phyloP scores from a whole-genome alignment of 371 early-diverging fungal genomes.

The Mucor circinelloides region DNA sequence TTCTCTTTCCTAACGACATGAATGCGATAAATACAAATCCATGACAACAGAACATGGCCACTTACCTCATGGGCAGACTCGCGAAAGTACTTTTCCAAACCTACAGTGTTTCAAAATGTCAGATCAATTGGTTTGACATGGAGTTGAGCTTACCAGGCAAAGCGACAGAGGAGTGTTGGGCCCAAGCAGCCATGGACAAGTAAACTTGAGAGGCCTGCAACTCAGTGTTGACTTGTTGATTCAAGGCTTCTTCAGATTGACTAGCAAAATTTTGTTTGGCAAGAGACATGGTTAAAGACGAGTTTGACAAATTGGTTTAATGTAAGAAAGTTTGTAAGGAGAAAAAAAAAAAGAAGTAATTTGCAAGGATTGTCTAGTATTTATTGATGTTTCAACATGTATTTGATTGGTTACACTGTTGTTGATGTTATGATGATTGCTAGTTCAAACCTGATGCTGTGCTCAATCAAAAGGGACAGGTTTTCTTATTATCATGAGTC shows the following conservation, averaged over 20 bases:
- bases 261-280: slow-evolving; percentile 71
- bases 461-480: not conserved
- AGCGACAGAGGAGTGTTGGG: slow-evolving; percentile 54
- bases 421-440: not conserved
- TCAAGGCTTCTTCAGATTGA: slow-evolving; percentile 67
- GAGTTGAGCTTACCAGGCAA: slow-evolving; percentile 47
- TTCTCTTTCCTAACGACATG: slow-evolving; percentile 49
- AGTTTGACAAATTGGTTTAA: slow-evolving; percentile 4
- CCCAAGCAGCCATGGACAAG: slow-evolving; percentile 62
- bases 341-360: slow-evolving; percentile 10
- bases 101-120: slow-evolving; percentile 12
- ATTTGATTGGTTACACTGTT: slow-evolving; percentile 18
- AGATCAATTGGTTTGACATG: not conserved
- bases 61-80: slow-evolving; percentile 55
- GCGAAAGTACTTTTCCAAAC: slow-evolving; percentile 64
- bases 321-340: slow-evolving; percentile 23
- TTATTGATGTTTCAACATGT: slow-evolving; percentile 16
- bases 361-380: not conserved
- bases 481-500: not conserved
- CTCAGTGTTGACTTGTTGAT: slow-evolving; percentile 67
- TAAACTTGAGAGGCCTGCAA: slow-evolving; percentile 63
- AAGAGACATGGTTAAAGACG: slow-evolving; percentile 51
- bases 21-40: not conserved
- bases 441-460: not conserved
- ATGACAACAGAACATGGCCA: not conserved